Percentiles rank a stretch among this genome's conserved stretches.
Evolutionary conservation across 306 rosid species (phyloP).

Genomic region (Myrica gale): DNA sequence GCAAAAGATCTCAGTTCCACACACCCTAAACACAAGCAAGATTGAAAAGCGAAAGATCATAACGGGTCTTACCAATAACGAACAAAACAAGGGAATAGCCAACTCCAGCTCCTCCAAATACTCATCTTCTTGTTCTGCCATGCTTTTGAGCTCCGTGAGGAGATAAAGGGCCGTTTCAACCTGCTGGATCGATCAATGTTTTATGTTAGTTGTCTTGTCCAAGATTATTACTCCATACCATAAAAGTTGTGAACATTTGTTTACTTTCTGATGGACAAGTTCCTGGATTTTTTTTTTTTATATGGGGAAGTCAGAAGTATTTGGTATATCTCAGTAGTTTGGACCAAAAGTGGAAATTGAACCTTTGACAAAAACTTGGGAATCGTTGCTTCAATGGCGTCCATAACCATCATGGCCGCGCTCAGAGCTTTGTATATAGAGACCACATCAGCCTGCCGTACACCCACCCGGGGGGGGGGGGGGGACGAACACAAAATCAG

Average conservation of each 20-base stretch:
- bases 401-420: constrained; percentile 47
- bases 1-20: neutral
- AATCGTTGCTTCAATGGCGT: constrained; percentile 35
- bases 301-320: neutral
- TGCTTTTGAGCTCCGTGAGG: constrained; percentile 58
- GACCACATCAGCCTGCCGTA: constrained; percentile 41
- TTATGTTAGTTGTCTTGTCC: neutral
- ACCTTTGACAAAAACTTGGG: constrained; percentile 50
- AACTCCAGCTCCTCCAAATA: constrained; percentile 36
- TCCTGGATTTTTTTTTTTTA: neutral
- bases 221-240: neutral
- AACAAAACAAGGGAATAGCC: constrained; percentile 27
- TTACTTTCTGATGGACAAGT: too few species aligned
- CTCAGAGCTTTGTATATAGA: constrained; percentile 49
- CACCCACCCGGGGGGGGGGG: too few species aligned
- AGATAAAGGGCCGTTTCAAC: constrained; percentile 54
- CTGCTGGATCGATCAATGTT: constrained; percentile 30
- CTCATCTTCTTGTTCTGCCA: constrained; percentile 48
- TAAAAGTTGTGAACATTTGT: too few species aligned
- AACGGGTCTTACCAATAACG: constrained; percentile 46
- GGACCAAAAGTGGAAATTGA: neutral
- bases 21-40: neutral
- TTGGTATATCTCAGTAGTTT: too few species aligned
- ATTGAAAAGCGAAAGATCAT: neutral
- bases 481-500: neutral